Base-by-base conservation (phyloP, 2,329 filamentous ascomycete species). In the Pseudovirgaria hyperparasitica region DNA sequence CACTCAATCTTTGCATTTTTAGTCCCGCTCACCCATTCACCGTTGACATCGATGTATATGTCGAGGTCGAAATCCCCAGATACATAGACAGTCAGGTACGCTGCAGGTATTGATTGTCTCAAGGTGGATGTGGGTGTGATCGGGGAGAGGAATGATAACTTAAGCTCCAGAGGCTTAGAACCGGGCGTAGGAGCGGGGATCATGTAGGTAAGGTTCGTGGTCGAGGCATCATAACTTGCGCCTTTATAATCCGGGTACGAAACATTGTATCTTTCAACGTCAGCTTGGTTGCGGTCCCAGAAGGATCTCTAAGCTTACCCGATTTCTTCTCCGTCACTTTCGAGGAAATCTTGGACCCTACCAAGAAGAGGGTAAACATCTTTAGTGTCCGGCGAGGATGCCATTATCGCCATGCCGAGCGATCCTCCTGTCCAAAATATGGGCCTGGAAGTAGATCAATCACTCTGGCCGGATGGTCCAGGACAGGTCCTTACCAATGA, bases 41-140 rank as follows among this genome's bases (percentile, higher is more conserved):
- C 59, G 30, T 63, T 63, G 18, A 62, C 43, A 28, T 63, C 60
- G 22, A 64, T 43, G 37, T 65, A 65, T 6, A 65, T 39, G 32
- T 58, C 48, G 17, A 65, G 38, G 33, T 64, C 48, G 26, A 76
- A 69, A 35, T 61, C 62, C 5, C 81, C 82, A 33, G 74, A 65
- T 9, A 80, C 78, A 42, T 74, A 56, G 21, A 87, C 63, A 5
- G 71, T 78, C 34, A 92, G 46, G 48, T 92, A 92, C 15, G 76
- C 75, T 8, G 82, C 82, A n/a, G 84, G 84, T 17, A 90, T 70
- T 10, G 79, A 75, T 58, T 87, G 81, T 36, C 81, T 69, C 41
- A 86, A 60, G 23, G 80, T 86, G 30, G 81, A 86, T 1, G 77
- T 81, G 2, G 81, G 80, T 0, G 81, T 87, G 26, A 90, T 77